Evolutionary conservation across 306 rosid genomes (phyloP), one percentile per base, ranked within the genome.

Genomic region (Castanea crenata): DNA sequence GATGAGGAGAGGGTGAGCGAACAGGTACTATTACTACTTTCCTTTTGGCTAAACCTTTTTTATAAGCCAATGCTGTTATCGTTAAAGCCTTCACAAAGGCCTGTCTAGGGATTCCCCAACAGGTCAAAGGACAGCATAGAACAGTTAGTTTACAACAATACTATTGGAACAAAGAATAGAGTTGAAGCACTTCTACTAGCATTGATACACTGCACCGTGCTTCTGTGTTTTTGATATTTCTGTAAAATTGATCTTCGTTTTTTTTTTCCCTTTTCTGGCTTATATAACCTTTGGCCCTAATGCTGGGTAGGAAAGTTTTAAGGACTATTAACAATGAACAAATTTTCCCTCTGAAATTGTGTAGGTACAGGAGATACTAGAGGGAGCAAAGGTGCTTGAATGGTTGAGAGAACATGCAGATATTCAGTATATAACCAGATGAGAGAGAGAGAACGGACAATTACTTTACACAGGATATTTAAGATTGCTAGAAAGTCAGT

Each of bases 301-400:
- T 63, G 21, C 35, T 58, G 52, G 15, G 62, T 44, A 25, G 20
- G 55, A 35, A 44, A 21, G 62, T 57, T 57, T 51, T 55, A 18
- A 62, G 14, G 76, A 52, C 61, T 71, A 34, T 55, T 76, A 62
- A 75, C 71, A 31, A 41, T 69, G 62, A 56, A 41, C n/a, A 38
- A 25, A 51, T 14, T 41, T 19, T 2, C 46, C 38, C 38, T 46
- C 21, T 65, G 81, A 69, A 80, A 82, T 74, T 55, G 18, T 85
- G 76, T 83, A 95, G 99, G 99, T 95, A 71, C 97, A 92, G 88
- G 97, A 95, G 81, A 92, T 95, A 83, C 87, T 95, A 59, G 99
- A 92, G 83, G 99, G 98, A 75, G 97, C 99, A 73, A 95, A 91
- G 87, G 99, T 95, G 82, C 98, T 95, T 79, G 98, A 95, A 86